phyloP scores from a whole-genome alignment of 163 green algal species.

The Chloromonas sp. region DNA sequence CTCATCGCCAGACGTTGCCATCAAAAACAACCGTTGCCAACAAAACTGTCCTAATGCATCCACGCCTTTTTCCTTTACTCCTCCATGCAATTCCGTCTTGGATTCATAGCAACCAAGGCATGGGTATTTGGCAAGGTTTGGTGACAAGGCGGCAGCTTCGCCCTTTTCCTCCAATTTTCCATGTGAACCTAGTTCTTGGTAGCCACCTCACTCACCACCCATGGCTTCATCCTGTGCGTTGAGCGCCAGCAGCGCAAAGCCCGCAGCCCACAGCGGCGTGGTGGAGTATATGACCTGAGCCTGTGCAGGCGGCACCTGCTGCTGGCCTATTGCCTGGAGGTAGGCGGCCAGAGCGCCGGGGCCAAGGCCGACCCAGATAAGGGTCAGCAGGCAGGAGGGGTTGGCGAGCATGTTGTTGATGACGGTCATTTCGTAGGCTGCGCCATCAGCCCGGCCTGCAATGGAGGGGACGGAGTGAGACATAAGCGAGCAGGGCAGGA shows the following conservation, averaged over 20 bases:
- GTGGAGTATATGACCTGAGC: slow-evolving; percentile 37
- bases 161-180: too few relatives aligned
- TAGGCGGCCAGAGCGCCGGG: slow-evolving; percentile 24
- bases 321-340: slow-evolving; percentile 26
- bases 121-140: too few relatives aligned
- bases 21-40: too few relatives aligned
- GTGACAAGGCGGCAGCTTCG: too few relatives aligned
- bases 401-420: slow-evolving; percentile 4
- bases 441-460: not conserved
- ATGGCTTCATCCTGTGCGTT: slow-evolving; percentile 20
- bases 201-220: not conserved
- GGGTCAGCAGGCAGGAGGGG: slow-evolving; percentile 2
- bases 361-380: slow-evolving; percentile 31
- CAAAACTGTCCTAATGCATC: too few relatives aligned
- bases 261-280: slow-evolving; percentile 25
- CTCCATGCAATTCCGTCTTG: too few relatives aligned
- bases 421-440: not conserved
- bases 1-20: too few relatives aligned
- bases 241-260: slow-evolving; percentile 22
- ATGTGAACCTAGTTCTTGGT: too few relatives aligned
- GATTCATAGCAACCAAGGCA: too few relatives aligned
- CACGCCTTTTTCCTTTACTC: too few relatives aligned
- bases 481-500: too few relatives aligned
- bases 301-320: slow-evolving; percentile 23
- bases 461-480: too few relatives aligned